phyloP scores from a whole-genome alignment of 1,284 basidiomycete species.

The Thecaphora frezii region DNA sequence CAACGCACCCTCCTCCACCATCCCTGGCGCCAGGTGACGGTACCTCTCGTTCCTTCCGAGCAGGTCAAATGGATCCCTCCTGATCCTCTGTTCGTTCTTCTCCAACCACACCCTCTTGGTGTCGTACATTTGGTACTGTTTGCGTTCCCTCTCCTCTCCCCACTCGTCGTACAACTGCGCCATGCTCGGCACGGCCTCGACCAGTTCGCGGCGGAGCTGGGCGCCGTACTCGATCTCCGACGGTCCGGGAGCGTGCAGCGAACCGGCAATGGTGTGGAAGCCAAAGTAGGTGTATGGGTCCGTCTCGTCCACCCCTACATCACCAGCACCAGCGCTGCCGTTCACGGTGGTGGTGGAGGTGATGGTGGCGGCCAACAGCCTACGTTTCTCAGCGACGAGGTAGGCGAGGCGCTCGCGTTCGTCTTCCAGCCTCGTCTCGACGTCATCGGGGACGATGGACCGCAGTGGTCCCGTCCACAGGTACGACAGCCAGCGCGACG shows the following conservation, averaged over 20 bases:
- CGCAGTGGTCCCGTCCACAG: conserved; percentile 35
- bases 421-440: conserved; percentile 10
- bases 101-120: conserved; percentile 21
- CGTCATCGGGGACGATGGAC: conserved; percentile 7
- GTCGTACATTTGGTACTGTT: conserved; percentile 23
- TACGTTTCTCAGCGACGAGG: not conserved
- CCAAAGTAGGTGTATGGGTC: conserved; percentile 8
- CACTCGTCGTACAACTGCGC: conserved; percentile 19
- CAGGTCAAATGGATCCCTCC: conserved; percentile 31
- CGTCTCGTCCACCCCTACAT: too few species aligned
- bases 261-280: conserved; percentile 14
- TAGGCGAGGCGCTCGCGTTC: conserved; percentile 17
- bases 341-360: too few species aligned
- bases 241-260: conserved; percentile 10
- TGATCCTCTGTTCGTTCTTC: conserved; percentile 14
- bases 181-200: conserved; percentile 6
- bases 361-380: not conserved
- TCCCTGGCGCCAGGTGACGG: conserved; percentile 4
- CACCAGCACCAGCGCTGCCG: not conserved
- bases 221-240: conserved; percentile 19
- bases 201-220: conserved; percentile 10
- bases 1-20: too few species aligned
- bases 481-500: conserved; percentile 21
- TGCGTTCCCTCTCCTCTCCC: conserved; percentile 20
- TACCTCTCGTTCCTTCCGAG: conserved; percentile 20